phyloP scores from a whole-genome alignment of 441 rosid species.

The Syzygium malaccense region DNA sequence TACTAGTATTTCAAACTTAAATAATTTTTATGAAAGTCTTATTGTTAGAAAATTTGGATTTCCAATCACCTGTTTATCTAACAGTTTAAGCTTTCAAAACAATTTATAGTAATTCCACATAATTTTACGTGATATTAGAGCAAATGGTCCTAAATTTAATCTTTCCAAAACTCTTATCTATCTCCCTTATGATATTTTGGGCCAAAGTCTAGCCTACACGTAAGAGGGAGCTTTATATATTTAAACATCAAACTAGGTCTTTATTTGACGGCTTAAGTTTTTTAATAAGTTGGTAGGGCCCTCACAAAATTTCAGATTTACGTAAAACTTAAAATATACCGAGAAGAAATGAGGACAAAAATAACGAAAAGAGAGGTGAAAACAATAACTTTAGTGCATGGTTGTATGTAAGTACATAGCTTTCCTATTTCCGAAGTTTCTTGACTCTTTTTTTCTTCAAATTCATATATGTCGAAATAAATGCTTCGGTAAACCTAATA shows the following conservation, averaged over 20 bases:
- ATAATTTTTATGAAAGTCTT: not conserved
- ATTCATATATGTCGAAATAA: not conserved
- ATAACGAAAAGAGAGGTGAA: not conserved
- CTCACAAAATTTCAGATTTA: not conserved
- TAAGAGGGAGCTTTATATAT: not conserved
- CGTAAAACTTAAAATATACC: not conserved
- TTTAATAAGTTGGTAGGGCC: not conserved
- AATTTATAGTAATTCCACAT: not conserved
- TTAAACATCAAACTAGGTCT: accelerated
- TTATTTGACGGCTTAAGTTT: not conserved
- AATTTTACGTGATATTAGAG: not conserved
- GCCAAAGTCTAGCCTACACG: not conserved
- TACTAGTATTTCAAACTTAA: not conserved
- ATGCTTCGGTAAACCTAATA: not conserved
- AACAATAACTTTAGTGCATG: not conserved
- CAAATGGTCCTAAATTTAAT: not conserved
- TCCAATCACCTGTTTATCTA: not conserved
- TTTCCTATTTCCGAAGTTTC: not conserved
- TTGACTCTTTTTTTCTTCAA: not conserved
- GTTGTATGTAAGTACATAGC: not conserved
- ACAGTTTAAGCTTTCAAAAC: not conserved
- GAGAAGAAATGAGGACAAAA: not conserved
- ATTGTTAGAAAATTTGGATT: not conserved
- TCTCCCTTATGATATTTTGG: not conserved
- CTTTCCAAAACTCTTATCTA: not conserved